Conservation (phyloP, 306 rosid species). For the Lupinus albus region DNA sequence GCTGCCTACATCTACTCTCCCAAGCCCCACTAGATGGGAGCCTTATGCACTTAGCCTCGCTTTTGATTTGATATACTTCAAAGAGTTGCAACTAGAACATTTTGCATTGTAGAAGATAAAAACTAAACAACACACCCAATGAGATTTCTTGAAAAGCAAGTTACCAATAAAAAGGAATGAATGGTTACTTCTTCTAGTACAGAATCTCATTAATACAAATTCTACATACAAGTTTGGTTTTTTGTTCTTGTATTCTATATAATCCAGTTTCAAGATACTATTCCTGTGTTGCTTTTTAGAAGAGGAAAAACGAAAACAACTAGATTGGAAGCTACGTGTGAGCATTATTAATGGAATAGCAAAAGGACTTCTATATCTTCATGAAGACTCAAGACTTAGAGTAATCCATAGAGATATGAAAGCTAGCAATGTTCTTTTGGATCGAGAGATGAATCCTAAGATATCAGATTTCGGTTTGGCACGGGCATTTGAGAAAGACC, state of each 20-base stretch:
- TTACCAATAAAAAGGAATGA: neutral
- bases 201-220: neutral
- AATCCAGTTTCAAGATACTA: neutral
- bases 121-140: neutral
- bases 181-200: neutral
- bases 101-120: neutral
- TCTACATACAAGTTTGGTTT: neutral
- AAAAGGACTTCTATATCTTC: constrained; percentile 56
- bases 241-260: neutral
- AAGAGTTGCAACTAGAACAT: neutral
- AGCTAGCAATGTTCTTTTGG: constrained; percentile 51
- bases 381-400: constrained; percentile 54
- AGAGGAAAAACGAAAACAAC: constrained; percentile 37
- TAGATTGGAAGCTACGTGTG: constrained; percentile 45
- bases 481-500: constrained; percentile 47
- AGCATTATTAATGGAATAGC: constrained; percentile 55
- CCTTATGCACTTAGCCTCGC: too few species aligned
- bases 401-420: constrained; percentile 59
- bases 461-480: constrained; percentile 62
- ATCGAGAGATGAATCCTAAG: constrained; percentile 53
- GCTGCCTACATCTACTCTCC: too few species aligned
- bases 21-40: too few species aligned
- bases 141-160: constrained; percentile 1
- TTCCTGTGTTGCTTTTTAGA: constrained; percentile 36
- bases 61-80: neutral